These are phyloP conservation scores for Moesziomyces aphidis DNA, from an alignment of 1,284 basidiomycete genomes.

Conservation along the genomic window DNA sequence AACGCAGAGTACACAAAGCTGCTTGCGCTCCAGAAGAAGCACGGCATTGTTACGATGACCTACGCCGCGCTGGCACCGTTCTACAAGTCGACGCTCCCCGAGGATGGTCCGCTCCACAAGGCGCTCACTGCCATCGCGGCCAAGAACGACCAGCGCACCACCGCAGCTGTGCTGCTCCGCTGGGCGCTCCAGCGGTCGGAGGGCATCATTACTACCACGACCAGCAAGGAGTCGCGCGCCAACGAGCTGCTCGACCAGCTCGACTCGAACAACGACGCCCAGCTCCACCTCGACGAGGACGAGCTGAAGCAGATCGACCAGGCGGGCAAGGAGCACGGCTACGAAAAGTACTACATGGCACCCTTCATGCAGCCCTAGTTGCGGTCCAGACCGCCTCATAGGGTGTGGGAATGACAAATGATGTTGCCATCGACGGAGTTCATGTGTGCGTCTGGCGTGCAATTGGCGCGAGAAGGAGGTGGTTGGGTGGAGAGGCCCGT, in stretches of 20 bases:
- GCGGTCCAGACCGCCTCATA: no score
- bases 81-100: slow-evolving; percentile 32
- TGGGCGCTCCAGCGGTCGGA: slow-evolving; percentile 51
- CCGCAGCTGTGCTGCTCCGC: slow-evolving; percentile 38
- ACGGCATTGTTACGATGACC: slow-evolving; percentile 52
- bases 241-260: slow-evolving; percentile 46
- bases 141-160: slow-evolving; percentile 36
- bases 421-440: no score
- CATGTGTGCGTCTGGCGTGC: no score
- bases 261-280: slow-evolving; percentile 31
- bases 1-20: slow-evolving; percentile 47
- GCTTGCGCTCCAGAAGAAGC: slow-evolving; percentile 38
- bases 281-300: slow-evolving; percentile 27
- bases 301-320: slow-evolving; percentile 50
- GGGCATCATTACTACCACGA: slow-evolving; percentile 54
- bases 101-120: slow-evolving; percentile 35
- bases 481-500: not conserved
- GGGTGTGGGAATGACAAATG: no score
- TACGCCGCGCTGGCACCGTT: slow-evolving; percentile 51
- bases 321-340: slow-evolving; percentile 38
- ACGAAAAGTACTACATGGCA: slow-evolving; percentile 50
- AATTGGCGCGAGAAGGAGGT: not conserved
- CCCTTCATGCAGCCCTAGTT: slow-evolving; percentile 26
- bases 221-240: slow-evolving; percentile 43
- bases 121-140: slow-evolving; percentile 38